Conservation (phyloP, 306 rosid species). For the Alnus rubra region DNA sequence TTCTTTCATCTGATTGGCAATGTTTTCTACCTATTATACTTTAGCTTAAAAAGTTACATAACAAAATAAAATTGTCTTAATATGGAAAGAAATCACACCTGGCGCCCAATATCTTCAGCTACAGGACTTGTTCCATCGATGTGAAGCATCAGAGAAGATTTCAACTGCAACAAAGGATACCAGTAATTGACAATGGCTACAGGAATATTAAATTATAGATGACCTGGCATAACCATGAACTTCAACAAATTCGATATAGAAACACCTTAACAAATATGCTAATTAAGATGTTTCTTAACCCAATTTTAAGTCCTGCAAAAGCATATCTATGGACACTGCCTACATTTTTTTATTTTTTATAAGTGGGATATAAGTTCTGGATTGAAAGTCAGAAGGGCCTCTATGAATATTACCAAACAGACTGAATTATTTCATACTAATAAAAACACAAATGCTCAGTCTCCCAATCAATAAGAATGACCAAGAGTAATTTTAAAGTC, state of each 20-base stretch:
- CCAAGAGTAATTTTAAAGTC: background rate
- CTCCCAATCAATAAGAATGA: background rate
- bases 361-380: too few relatives aligned
- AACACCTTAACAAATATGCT: background rate
- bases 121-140: slow-evolving; percentile 86
- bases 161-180: slow-evolving; percentile 52
- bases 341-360: background rate
- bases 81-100: slow-evolving; percentile 46
- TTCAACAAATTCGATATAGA: background rate
- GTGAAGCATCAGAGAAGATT: slow-evolving; percentile 86
- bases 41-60: background rate
- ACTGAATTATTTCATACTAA: background rate
- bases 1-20: background rate
- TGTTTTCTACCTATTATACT: background rate
- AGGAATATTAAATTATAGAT: background rate
- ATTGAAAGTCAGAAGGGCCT: background rate
- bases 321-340: background rate
- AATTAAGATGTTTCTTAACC: background rate
- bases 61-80: background rate
- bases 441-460: too few relatives aligned
- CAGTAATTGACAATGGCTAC: background rate
- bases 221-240: too few relatives aligned
- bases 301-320: background rate
- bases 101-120: slow-evolving; percentile 96
- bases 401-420: background rate